phyloP scores from a whole-genome alignment of 2,329 filamentous ascomycete species.

The Elsinoe necatrix region DNA sequence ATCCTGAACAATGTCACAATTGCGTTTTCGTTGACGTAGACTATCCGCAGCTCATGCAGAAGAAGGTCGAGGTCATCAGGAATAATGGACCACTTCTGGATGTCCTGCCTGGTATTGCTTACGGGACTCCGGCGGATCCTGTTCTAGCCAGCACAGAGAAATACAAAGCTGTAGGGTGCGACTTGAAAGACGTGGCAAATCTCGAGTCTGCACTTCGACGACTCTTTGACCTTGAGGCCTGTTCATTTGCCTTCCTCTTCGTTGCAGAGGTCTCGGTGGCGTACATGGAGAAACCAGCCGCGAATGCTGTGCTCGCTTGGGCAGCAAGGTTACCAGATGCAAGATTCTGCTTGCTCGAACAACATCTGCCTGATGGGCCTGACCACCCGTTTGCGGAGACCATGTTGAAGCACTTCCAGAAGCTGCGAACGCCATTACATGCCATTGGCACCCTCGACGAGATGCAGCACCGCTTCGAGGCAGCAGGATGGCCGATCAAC shows the following conservation, averaged over 20 bases:
- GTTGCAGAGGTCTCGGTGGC: conserved; percentile 85
- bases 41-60: conserved; percentile 68
- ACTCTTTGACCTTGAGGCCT: conserved; percentile 50
- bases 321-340: conserved; percentile 61
- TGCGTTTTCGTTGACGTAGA: conserved; percentile 76
- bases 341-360: conserved; percentile 79
- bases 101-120: conserved; percentile 34
- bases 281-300: conserved; percentile 69
- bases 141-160: conserved; percentile 57
- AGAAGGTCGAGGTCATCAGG: conserved; percentile 62
- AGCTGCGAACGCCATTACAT: conserved; percentile 68
- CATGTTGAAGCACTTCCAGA: conserved; percentile 77
- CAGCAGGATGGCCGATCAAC: conserved; percentile 55
- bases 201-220: conserved; percentile 53
- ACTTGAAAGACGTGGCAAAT: conserved; percentile 58
- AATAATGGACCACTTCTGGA: conserved; percentile 52
- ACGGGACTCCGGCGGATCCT: conserved; percentile 26
- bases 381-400: conserved; percentile 76
- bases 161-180: conserved; percentile 75
- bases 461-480: conserved; percentile 60
- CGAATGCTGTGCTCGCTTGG: conserved; percentile 71
- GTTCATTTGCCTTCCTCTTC: conserved; percentile 57
- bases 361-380: conserved; percentile 69
- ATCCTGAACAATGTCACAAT: conserved; percentile 49
- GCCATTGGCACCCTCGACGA: conserved; percentile 56